Evolutionary conservation across 768 basidiomycete genomes (phyloP).

Genomic region (Mycena polygramma): DNA sequence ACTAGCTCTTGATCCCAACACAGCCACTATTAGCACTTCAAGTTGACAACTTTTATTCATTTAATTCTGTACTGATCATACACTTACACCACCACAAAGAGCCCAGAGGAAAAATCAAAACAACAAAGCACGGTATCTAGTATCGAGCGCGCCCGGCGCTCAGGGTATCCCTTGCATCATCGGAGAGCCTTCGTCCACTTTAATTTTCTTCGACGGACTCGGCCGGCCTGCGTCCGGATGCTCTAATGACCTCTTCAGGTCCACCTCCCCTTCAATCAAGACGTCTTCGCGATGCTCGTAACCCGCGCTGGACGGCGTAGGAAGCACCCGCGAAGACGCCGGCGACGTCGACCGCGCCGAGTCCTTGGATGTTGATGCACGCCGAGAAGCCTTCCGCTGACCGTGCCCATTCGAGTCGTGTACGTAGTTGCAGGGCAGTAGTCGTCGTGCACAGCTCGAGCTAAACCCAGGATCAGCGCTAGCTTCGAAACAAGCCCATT

Average conservation of each 20-base stretch:
- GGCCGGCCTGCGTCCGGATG: constrained; percentile 63
- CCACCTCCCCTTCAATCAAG: constrained; percentile 62
- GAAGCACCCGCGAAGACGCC: constrained; percentile 68
- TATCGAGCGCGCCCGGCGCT: constrained; percentile 48
- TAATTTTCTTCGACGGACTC: constrained; percentile 75
- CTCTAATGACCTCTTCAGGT: constrained; percentile 73
- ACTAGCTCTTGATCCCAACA: no score
- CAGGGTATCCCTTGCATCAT: constrained; percentile 67
- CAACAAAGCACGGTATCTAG: constrained; percentile 38
- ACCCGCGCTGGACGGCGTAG: constrained; percentile 59
- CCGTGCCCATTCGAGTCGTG: constrained; percentile 67
- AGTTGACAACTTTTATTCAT: background rate
- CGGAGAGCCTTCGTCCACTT: constrained; percentile 65
- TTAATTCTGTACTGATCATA: constrained; percentile 15
- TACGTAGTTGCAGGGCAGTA: constrained; percentile 84
- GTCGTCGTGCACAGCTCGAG: constrained; percentile 84
- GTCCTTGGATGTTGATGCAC: constrained; percentile 68
- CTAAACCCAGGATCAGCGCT: constrained; percentile 31
- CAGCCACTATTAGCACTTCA: no score
- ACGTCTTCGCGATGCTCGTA: constrained; percentile 57
- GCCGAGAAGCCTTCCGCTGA: constrained; percentile 62
- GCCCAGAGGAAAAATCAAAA: constrained; percentile 31
- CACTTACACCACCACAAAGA: constrained; percentile 28
- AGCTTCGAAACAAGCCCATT: background rate
- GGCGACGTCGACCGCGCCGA: constrained; percentile 66